These are phyloP conservation scores for Jaltomata sinuosa DNA, from an alignment of 257 asterid genomes.

Conservation along the genomic window DNA sequence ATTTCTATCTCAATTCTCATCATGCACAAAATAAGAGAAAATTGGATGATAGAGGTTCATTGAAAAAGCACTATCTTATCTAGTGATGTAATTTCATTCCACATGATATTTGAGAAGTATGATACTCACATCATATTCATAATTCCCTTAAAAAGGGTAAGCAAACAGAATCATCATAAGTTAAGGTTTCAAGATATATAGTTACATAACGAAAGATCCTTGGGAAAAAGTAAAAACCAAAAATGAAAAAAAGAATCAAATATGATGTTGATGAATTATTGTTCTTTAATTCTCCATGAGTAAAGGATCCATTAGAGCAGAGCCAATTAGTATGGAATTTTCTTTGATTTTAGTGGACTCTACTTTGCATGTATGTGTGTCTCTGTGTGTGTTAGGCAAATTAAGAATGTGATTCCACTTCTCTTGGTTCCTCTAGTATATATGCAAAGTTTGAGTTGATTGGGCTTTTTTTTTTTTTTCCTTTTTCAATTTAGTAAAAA, in stretches of 20 bases:
- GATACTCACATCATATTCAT: neutral
- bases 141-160: neutral
- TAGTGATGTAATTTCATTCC: neutral
- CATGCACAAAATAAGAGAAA: neutral
- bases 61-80: neutral
- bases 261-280: neutral
- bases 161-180: neutral
- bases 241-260: neutral
- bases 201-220: neutral
- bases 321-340: neutral
- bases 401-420: slow-evolving; percentile 34
- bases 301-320: neutral
- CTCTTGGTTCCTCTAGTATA: slow-evolving; percentile 26
- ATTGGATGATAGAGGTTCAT: neutral
- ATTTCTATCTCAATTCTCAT: neutral
- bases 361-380: neutral
- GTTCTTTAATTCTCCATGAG: neutral
- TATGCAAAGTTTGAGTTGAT: slow-evolving; percentile 30
- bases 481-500: slow-evolving; percentile 5
- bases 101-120: neutral
- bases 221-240: neutral
- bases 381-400: too few species aligned
- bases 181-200: neutral
- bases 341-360: neutral
- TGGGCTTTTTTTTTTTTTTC: neutral